Base-by-base conservation (phyloP, 768 basidiomycete genomes). In the Mrakia blollopis region DNA sequence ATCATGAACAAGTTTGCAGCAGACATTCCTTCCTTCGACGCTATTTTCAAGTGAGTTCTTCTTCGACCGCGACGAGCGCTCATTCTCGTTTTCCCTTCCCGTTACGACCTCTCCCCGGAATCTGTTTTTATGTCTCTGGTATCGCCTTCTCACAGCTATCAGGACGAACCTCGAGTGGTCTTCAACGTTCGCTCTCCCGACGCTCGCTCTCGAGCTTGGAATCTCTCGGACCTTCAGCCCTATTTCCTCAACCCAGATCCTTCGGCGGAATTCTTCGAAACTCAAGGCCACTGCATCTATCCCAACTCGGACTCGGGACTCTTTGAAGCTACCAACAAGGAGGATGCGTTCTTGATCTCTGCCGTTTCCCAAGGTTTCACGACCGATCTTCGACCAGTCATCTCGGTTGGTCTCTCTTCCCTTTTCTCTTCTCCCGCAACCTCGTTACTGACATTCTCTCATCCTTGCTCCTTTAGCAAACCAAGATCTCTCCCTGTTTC, bases 401-500 rank as follows among this genome's bases (percentile, higher is more conserved):
- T 72, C 32, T 54, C 50, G 69, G 69, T 70, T 32, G 6, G 69
- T 37, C 67, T n/a, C 35, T 68, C 41, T 69, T 37, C 41, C 39
- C 41, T 37, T 69, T 39, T 23, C 25, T n/a, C n/a, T 37, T 3
- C 39, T 6, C 30, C 7, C 30, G 30, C 39, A 28, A 16, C n/a
- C 10, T 28, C 18, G 28, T 7, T 8, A 3, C 30, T 35, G 10
- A 32, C 30, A 6, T 3, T 11, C 7, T 6, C 37, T 25, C 62
- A 13, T 63, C 7, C 13, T 14, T 63, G n/a, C 18, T 18, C n/a
- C 16, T 4, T 4, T 14, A 47, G 2, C 44, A 72, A 23, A 72
- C 70, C 11, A 72, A 72, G 37, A 52, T 72, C 8, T 72, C 47
- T 14, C 70, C 70, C 16, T 72, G 70, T 14, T 72, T 72, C 44